These are phyloP conservation scores for Monosporozyma aquatica DNA, from an alignment of 805 yeast species.

Conservation along the genomic window DNA sequence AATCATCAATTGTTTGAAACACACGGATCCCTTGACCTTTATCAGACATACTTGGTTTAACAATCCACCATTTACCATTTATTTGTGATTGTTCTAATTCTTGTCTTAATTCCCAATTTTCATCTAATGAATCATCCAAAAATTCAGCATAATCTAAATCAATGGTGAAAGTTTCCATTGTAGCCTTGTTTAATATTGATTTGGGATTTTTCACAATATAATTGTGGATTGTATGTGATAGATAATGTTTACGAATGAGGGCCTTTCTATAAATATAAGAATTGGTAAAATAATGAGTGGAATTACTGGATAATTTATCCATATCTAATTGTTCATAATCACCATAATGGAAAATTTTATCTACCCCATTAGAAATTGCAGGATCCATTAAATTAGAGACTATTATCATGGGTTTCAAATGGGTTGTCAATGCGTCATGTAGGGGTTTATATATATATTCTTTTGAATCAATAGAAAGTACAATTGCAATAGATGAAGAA, in stretches of 20 bases:
- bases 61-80: slow-evolving; percentile 58
- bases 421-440: slow-evolving; percentile 21
- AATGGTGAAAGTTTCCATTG: slow-evolving; percentile 67
- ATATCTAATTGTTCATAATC: slow-evolving; percentile 85
- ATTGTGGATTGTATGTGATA: slow-evolving; percentile 74
- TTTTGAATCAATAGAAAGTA: slow-evolving; percentile 28
- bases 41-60: slow-evolving; percentile 96
- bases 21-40: slow-evolving; percentile 91
- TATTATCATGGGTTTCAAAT: slow-evolving; percentile 29
- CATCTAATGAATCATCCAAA: slow-evolving; percentile 87
- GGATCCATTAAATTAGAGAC: slow-evolving; percentile 14
- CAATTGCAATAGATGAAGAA: too few species aligned
- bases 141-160: slow-evolving; percentile 96
- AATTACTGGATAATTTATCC: slow-evolving; percentile 40
- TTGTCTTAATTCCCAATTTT: slow-evolving; percentile 76
- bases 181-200: slow-evolving; percentile 48
- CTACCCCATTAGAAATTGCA: neutral
- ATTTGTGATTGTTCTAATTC: slow-evolving; percentile 50
- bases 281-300: slow-evolving; percentile 49
- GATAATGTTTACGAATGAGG: slow-evolving; percentile 78
- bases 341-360: slow-evolving; percentile 61
- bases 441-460: slow-evolving; percentile 39
- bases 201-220: slow-evolving; percentile 67
- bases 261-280: slow-evolving; percentile 87
- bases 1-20: slow-evolving; percentile 62